Evolutionary conservation across 768 basidiomycete species (phyloP).

Genomic region (Leccinellum rugosiceps): DNA sequence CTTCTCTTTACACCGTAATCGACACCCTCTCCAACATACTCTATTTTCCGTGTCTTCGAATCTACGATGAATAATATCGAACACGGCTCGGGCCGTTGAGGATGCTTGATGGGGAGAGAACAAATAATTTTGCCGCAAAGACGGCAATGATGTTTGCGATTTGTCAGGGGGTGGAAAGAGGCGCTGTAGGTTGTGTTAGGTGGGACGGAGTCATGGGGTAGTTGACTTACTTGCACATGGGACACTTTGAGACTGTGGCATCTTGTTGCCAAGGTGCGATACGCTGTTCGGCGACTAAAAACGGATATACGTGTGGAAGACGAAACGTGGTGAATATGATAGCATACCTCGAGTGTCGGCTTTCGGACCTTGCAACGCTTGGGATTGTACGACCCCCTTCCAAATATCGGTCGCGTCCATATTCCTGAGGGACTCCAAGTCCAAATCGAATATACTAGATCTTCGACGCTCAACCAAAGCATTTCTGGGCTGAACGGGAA

Average conservation of each 20-base stretch:
- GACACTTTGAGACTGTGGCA: slow-evolving; percentile 69
- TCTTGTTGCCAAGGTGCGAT: slow-evolving; percentile 97
- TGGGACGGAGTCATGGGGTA: not conserved
- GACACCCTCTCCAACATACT: slow-evolving; percentile 80
- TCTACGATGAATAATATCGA: slow-evolving; percentile 88
- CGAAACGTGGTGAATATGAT: not conserved
- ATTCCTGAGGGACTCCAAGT: slow-evolving; percentile 51
- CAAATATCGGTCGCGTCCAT: slow-evolving; percentile 70
- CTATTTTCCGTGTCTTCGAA: slow-evolving; percentile 67
- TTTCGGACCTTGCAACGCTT: slow-evolving; percentile 45
- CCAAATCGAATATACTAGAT: slow-evolving; percentile 75
- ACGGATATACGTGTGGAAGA: slow-evolving; percentile 1
- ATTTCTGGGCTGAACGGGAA: slow-evolving; percentile 35
- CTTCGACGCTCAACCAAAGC: slow-evolving; percentile 34
- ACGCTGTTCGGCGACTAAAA: slow-evolving; percentile 74
- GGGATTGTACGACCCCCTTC: slow-evolving; percentile 54
- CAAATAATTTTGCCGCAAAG: slow-evolving; percentile 92
- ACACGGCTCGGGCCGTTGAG: slow-evolving; percentile 64
- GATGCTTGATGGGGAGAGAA: slow-evolving; percentile 74
- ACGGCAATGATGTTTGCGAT: slow-evolving; percentile 95
- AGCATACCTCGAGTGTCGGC: slow-evolving; percentile 64
- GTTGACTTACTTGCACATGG: slow-evolving; percentile 70
- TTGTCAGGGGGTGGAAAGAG: slow-evolving; percentile 85
- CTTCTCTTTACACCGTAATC: slow-evolving; percentile 75
- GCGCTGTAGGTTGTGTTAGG: slow-evolving; percentile 37